Conservation (phyloP, 495 filamentous ascomycete genomes). For the Neurospora sp. region DNA sequence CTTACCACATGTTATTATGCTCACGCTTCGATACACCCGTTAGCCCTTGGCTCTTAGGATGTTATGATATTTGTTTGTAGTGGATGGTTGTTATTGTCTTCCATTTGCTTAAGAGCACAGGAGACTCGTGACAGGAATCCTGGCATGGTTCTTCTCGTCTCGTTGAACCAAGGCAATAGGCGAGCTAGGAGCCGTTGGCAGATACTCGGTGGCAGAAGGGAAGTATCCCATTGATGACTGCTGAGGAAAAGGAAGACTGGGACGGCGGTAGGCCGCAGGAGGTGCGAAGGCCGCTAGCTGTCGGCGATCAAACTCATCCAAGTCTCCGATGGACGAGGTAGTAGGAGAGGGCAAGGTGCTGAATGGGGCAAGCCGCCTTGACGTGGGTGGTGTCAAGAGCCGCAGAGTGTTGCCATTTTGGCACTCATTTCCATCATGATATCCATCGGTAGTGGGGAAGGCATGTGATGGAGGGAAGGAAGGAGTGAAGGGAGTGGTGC, state of each 20-base stretch:
- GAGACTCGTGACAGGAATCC: background rate
- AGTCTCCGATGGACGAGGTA: background rate
- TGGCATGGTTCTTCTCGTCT: slow-evolving; percentile 1
- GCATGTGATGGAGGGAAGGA: background rate
- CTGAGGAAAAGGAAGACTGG: background rate
- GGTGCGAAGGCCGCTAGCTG: background rate
- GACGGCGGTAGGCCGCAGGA: background rate
- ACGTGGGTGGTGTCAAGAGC: background rate
- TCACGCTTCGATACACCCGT: background rate
- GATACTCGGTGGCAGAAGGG: slow-evolving; percentile 14
- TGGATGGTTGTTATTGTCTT: background rate
- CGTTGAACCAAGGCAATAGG: slow-evolving; percentile 7
- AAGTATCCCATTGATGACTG: background rate
- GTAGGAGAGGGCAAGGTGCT: background rate
- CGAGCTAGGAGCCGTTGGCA: slow-evolving; percentile 25
- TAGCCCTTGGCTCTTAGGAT: background rate
- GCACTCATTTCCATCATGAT: background rate
- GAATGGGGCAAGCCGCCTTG: background rate
- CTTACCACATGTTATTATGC: background rate
- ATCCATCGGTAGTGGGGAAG: background rate
- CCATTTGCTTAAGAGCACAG: background rate
- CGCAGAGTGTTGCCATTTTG: background rate
- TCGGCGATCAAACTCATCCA: background rate
- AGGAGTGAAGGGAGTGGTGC: background rate
- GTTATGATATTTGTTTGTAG: background rate